A percentile compares a stretch with the other conserved stretches of the same genome.
Conservation (phyloP, 805 yeast genomes). For the Myxozyma monticola region DNA sequence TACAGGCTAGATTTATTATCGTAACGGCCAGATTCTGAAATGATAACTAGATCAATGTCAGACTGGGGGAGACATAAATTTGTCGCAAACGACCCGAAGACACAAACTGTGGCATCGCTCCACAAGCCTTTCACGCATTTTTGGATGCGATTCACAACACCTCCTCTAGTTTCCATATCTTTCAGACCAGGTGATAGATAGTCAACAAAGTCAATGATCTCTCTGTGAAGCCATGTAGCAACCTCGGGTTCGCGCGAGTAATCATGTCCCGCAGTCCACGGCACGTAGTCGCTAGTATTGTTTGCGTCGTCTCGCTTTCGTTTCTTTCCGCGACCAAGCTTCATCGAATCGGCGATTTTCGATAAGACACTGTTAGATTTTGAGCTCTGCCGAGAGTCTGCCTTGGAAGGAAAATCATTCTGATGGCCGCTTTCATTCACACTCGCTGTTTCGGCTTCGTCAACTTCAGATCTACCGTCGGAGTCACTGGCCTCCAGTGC, state of each 20-base stretch:
- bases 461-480: constrained; percentile 40
- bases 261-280: constrained; percentile 79
- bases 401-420: not conserved
- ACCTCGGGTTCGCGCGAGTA: constrained; percentile 75
- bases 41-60: constrained; percentile 90
- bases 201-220: constrained; percentile 77
- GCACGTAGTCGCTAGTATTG: constrained; percentile 38
- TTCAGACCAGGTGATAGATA: constrained; percentile 81
- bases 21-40: constrained; percentile 58
- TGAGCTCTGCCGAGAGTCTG: not conserved
- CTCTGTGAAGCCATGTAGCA: constrained; percentile 83
- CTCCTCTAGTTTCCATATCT: constrained; percentile 69
- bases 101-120: constrained; percentile 77
- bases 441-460: constrained; percentile 27
- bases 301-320: constrained; percentile 16
- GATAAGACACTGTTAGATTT: constrained; percentile 4
- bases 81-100: constrained; percentile 93
- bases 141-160: constrained; percentile 61
- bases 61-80: constrained; percentile 92
- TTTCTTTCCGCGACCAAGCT: constrained; percentile 13
- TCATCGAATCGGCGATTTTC: constrained; percentile 11
- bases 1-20: constrained; percentile 68
- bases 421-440: not conserved
- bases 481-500: constrained; percentile 45
- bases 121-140: constrained; percentile 56